Evolutionary conservation across 768 basidiomycete species (phyloP).

Genomic region (Boletus reticulatus): DNA sequence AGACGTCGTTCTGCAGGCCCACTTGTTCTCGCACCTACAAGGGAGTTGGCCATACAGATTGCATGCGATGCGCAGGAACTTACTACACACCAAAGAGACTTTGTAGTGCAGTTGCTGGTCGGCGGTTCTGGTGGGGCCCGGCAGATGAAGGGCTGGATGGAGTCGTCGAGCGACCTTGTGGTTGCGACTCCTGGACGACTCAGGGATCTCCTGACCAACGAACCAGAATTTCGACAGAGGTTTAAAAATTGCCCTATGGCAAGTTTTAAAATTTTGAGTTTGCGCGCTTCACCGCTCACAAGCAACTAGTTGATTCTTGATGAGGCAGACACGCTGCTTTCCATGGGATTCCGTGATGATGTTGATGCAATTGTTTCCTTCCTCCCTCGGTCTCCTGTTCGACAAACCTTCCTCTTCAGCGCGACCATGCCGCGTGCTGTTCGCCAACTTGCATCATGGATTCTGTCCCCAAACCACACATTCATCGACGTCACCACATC

Average conservation of each 20-base stretch:
- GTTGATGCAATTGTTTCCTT: slow-evolving; percentile 66
- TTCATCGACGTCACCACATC: slow-evolving; percentile 73
- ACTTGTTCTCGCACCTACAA: slow-evolving; percentile 84
- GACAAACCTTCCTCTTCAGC: slow-evolving; percentile 93
- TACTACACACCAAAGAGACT: slow-evolving; percentile 54
- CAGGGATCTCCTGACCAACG: slow-evolving; percentile 64
- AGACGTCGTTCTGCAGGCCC: slow-evolving; percentile 57
- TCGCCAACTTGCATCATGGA: slow-evolving; percentile 61
- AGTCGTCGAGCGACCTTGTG: slow-evolving; percentile 71
- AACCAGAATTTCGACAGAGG: slow-evolving; percentile 51
- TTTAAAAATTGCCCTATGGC: slow-evolving; percentile 60
- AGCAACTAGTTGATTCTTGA: slow-evolving; percentile 75
- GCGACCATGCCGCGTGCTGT: slow-evolving; percentile 79
- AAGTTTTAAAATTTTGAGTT: slow-evolving; percentile 23
- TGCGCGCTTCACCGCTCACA: slow-evolving; percentile 2
- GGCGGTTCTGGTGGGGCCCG: slow-evolving; percentile 67
- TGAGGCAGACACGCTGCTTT: slow-evolving; percentile 87
- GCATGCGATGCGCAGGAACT: slow-evolving; percentile 77
- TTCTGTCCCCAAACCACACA: slow-evolving; percentile 57
- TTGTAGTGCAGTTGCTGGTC: slow-evolving; percentile 71
- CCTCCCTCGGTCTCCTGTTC: slow-evolving; percentile 58
- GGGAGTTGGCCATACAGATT: slow-evolving; percentile 89
- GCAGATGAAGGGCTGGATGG: slow-evolving; percentile 69
- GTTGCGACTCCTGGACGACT: slow-evolving; percentile 91
- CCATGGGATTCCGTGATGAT: slow-evolving; percentile 90